These are phyloP conservation scores for Neospermospora avenae DNA, from an alignment of 2,329 filamentous ascomycete genomes.

Conservation along the genomic window DNA sequence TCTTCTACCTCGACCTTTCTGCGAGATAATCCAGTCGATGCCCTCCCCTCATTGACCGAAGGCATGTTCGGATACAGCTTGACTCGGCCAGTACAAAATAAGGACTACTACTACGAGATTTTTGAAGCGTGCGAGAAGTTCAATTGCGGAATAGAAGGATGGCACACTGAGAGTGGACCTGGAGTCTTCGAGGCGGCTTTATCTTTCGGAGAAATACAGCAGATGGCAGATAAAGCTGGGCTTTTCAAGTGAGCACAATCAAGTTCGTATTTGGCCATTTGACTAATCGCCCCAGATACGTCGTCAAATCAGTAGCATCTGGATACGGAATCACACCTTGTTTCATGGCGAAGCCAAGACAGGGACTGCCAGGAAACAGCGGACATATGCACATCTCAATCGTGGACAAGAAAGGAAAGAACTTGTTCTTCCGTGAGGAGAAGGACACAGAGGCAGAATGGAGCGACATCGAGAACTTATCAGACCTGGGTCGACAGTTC, in stretches of 20 bases:
- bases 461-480: slow-evolving; percentile 74
- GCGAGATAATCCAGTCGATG: slow-evolving; percentile 65
- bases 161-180: slow-evolving; percentile 92
- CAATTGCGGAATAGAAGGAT: slow-evolving; percentile 80
- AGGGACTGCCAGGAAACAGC: slow-evolving; percentile 89
- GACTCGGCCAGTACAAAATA: slow-evolving; percentile 81
- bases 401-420: slow-evolving; percentile 74
- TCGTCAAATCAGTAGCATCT: slow-evolving; percentile 83
- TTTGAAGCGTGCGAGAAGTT: slow-evolving; percentile 79
- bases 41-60: slow-evolving; percentile 79
- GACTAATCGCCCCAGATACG: slow-evolving; percentile 51
- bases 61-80: slow-evolving; percentile 96
- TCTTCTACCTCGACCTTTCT: slow-evolving; percentile 73
- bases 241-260: slow-evolving; percentile 73
- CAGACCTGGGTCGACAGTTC: slow-evolving; percentile 88
- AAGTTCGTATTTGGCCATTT: neutral
- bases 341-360: slow-evolving; percentile 97
- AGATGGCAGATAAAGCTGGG: slow-evolving; percentile 88
- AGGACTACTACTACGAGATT: slow-evolving; percentile 87
- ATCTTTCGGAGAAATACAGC: slow-evolving; percentile 80
- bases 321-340: slow-evolving; percentile 91
- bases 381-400: slow-evolving; percentile 95
- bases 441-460: slow-evolving; percentile 70
- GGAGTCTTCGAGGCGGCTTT: slow-evolving; percentile 95
- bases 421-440: slow-evolving; percentile 73